phyloP scores from a whole-genome alignment of 2,329 filamentous ascomycete species.

The Tolypocladium endophyticum region DNA sequence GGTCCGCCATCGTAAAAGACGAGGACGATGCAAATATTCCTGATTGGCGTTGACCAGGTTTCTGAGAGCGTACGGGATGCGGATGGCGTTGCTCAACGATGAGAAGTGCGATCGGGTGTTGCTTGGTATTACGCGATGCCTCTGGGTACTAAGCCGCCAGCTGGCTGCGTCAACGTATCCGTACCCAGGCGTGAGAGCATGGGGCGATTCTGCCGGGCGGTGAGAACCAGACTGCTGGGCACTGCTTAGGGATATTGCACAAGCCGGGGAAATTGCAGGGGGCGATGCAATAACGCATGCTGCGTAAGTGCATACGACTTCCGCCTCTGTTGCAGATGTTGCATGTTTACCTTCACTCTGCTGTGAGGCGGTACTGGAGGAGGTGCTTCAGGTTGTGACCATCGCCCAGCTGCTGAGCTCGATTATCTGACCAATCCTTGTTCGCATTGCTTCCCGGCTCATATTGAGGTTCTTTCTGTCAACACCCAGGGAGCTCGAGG shows the following conservation, averaged over 20 bases:
- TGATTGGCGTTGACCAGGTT: not conserved
- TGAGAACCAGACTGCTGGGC: constrained; percentile 7
- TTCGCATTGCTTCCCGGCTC: not conserved
- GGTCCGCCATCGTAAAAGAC: constrained; percentile 55
- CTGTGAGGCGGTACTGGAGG: not conserved
- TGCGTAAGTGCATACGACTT: not conserved
- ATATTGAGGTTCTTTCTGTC: not conserved
- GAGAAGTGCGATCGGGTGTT: not conserved
- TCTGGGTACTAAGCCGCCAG: not conserved
- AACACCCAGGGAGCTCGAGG: not conserved
- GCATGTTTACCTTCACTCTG: not conserved
- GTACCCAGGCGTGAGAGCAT: constrained; percentile 3
- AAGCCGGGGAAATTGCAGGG: not conserved
- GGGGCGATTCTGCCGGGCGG: constrained; percentile 26
- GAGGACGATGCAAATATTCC: too few relatives aligned
- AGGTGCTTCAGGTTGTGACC: not conserved
- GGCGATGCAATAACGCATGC: not conserved
- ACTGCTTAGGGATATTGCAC: constrained; percentile 3
- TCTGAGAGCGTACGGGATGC: not conserved
- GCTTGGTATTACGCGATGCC: not conserved
- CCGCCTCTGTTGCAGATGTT: not conserved
- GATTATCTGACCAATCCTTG: not conserved
- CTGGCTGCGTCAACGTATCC: constrained; percentile 1
- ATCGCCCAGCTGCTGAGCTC: not conserved
- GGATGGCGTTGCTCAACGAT: not conserved